Evolutionary conservation across 225 moss, liverwort and hornwort species (phyloP).

Genomic region (Sphagnum contortum): DNA sequence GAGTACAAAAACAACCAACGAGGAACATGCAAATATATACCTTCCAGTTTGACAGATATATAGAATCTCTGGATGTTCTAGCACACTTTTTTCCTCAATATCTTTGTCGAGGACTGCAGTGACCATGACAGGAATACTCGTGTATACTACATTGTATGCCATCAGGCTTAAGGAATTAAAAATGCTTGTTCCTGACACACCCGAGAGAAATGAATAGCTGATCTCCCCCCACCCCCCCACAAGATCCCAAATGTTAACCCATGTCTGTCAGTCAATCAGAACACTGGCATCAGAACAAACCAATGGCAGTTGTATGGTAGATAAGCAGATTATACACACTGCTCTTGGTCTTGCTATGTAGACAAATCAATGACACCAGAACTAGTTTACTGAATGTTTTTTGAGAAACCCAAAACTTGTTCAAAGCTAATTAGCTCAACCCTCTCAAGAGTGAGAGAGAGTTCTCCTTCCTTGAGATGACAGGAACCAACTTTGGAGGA

Average conservation of each 20-base stretch:
- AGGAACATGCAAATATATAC: conserved; percentile 15
- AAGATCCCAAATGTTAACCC: neutral
- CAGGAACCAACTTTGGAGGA: neutral
- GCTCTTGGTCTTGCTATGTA: too few species aligned
- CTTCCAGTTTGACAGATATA: conserved; percentile 91
- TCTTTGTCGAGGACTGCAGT: conserved; percentile 87
- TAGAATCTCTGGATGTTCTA: conserved; percentile 87
- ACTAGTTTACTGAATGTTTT: too few species aligned
- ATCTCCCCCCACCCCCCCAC: neutral
- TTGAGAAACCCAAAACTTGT: too few species aligned
- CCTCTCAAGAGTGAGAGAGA: too few species aligned
- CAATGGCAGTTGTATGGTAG: too few species aligned
- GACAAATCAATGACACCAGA: too few species aligned
- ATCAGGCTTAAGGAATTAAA: conserved; percentile 97
- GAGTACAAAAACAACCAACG: too few species aligned
- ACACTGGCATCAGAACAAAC: too few species aligned
- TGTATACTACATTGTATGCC: conserved; percentile 94
- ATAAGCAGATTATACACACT: too few species aligned
- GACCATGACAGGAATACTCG: conserved; percentile 88
- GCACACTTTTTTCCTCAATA: conserved; percentile 67
- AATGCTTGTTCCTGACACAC: conserved; percentile 83
- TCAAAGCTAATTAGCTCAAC: too few species aligned
- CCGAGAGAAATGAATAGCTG: conserved; percentile 94
- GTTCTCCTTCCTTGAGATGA: neutral
- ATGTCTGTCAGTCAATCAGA: too few species aligned